phyloP scores from a whole-genome alignment of 306 rosid species.

The Trifolium repens region DNA sequence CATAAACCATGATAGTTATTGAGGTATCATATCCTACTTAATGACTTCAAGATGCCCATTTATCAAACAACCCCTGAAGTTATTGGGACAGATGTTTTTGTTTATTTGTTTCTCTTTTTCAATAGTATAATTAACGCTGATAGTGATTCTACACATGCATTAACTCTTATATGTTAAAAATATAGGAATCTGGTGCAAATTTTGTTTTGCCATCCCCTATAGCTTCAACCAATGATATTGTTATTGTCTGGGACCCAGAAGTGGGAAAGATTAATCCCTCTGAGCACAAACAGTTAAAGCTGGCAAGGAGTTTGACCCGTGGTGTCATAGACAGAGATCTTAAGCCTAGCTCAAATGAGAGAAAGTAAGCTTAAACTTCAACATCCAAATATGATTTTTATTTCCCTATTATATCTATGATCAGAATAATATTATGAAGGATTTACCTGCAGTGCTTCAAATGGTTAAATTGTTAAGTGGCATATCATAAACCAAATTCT shows the following conservation, averaged over 20 bases:
- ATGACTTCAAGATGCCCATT: slow-evolving; percentile 15
- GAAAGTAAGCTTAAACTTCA: slow-evolving; percentile 74
- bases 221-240: slow-evolving; percentile 90
- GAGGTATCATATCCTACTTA: slow-evolving; percentile 25
- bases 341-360: slow-evolving; percentile 88
- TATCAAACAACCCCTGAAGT: slow-evolving; percentile 30
- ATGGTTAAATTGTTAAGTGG: slow-evolving; percentile 25
- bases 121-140: slow-evolving; percentile 31
- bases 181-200: slow-evolving; percentile 97
- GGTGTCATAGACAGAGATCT: slow-evolving; percentile 97
- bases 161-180: slow-evolving; percentile 48
- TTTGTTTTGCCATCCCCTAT: slow-evolving; percentile 90
- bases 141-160: slow-evolving; percentile 15
- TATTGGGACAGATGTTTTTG: slow-evolving; percentile 4
- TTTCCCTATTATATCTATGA: slow-evolving; percentile 29
- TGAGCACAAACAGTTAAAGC: slow-evolving; percentile 97
- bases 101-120: neutral
- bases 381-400: slow-evolving; percentile 21
- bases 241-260: slow-evolving; percentile 95
- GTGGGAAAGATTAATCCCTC: slow-evolving; percentile 90
- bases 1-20: slow-evolving; percentile 5
- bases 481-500: slow-evolving; percentile 32
- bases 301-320: slow-evolving; percentile 94
- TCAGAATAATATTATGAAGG: slow-evolving; percentile 17
- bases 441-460: slow-evolving; percentile 27